phyloP scores from a whole-genome alignment of 257 asterid genomes.

The Solanum sejunctum region DNA sequence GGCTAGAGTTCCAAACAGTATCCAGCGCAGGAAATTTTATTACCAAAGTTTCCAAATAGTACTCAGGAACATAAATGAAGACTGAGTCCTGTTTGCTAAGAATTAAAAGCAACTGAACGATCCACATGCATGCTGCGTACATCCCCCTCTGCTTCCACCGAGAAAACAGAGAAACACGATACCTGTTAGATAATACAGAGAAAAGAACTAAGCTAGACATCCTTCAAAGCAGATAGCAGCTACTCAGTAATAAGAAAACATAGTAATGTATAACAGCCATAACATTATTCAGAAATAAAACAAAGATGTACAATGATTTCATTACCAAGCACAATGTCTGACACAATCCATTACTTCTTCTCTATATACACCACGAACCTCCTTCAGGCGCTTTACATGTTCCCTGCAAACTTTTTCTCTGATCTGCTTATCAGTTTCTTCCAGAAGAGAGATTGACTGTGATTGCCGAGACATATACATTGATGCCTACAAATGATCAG shows the following conservation, averaged over 20 bases:
- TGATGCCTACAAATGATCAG: slow-evolving; percentile 51
- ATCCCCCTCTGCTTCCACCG: slow-evolving; percentile 97
- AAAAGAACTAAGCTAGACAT: background rate
- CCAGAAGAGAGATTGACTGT: slow-evolving; percentile 56
- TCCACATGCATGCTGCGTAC: slow-evolving; percentile 92
- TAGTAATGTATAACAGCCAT: background rate
- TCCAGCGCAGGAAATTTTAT: slow-evolving; percentile 2
- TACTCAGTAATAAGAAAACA: background rate
- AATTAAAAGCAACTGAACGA: slow-evolving; percentile 75
- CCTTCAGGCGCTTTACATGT: slow-evolving; percentile 76
- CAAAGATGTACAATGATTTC: background rate
- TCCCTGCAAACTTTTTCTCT: slow-evolving; percentile 58
- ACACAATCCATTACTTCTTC: slow-evolving; percentile 92
- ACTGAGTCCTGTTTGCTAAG: slow-evolving; percentile 71
- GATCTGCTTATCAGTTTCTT: slow-evolving; percentile 85
- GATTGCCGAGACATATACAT: slow-evolving; percentile 77
- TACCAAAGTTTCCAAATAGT: slow-evolving; percentile 92
- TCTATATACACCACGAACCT: slow-evolving; percentile 60
- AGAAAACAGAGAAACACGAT: slow-evolving; percentile 68
- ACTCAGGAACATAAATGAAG: slow-evolving; percentile 77
- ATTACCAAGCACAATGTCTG: slow-evolving; percentile 92
- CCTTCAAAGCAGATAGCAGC: background rate
- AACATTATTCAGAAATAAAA: background rate
- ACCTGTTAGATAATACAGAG: slow-evolving; percentile 39
- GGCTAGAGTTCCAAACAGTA: background rate